These are phyloP conservation scores for Emmonsiellopsis sp. DNA, from an alignment of 2,329 filamentous ascomycete species.

Conservation along the genomic window DNA sequence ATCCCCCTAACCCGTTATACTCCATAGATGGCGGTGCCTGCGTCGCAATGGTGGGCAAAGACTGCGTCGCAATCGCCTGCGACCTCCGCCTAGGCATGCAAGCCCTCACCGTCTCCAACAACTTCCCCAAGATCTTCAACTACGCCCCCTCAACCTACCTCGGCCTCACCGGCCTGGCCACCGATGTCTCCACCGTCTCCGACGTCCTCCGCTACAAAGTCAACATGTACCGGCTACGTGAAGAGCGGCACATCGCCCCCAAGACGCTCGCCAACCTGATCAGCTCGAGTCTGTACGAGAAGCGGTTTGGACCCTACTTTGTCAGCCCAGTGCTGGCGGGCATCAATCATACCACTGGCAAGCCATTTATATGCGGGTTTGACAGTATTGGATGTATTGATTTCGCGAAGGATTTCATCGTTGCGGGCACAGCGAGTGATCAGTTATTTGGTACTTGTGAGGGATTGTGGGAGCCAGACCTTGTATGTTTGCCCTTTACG, in stretches of 20 bases:
- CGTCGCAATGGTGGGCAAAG: slow-evolving; percentile 98
- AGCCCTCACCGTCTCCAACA: slow-evolving; percentile 91
- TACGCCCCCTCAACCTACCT: slow-evolving; percentile 88
- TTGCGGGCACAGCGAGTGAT: slow-evolving; percentile 89
- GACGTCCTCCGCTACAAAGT: slow-evolving; percentile 99
- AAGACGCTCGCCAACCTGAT: slow-evolving; percentile 96
- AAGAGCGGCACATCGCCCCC: slow-evolving; percentile 93
- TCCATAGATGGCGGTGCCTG: slow-evolving; percentile 72
- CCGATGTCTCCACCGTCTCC: slow-evolving; percentile 86
- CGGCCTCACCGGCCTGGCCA: slow-evolving; percentile 90
- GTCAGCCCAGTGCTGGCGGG: slow-evolving; percentile 91
- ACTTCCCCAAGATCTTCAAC: slow-evolving; percentile 99
- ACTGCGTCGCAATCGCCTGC: slow-evolving; percentile 98
- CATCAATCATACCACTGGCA: slow-evolving; percentile 84
- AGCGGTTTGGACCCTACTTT: slow-evolving; percentile 92
- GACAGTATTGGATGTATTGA: slow-evolving; percentile 99
- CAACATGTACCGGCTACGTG: slow-evolving; percentile 98
- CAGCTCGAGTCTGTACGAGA: slow-evolving; percentile 83
- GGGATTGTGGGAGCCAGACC: slow-evolving; percentile 92
- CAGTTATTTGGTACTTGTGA: slow-evolving; percentile 99
- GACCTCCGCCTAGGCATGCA: slow-evolving; percentile 96
- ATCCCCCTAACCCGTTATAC: slow-evolving; percentile 1
- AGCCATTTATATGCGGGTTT: slow-evolving; percentile 98
- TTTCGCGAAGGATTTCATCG: slow-evolving; percentile 99
- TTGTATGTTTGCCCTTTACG: slow-evolving; percentile 51